Percentiles rank a stretch among this genome's conserved stretches.
phyloP scores from a whole-genome alignment of 495 filamentous ascomycete genomes.

The Neurospora discreta region DNA sequence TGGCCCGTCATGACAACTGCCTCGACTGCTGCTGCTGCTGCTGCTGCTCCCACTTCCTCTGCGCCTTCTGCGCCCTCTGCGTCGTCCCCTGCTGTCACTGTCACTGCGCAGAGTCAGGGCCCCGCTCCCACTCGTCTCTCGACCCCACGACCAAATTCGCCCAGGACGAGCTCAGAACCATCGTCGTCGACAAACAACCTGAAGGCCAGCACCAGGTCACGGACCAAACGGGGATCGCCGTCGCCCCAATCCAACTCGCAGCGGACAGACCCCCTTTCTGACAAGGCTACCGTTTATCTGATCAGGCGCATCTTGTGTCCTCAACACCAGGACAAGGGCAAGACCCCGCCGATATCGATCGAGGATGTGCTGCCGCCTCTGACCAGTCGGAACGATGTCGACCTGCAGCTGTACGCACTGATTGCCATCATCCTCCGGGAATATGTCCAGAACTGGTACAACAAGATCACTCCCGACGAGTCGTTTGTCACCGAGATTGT shows the following conservation, averaged over 20 bases:
- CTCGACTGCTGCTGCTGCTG: not conserved
- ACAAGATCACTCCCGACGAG: constrained; percentile 81
- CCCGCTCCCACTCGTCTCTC: constrained; percentile 14
- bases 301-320: constrained; percentile 42
- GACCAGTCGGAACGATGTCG: constrained; percentile 85
- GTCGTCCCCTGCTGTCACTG: constrained; percentile 4
- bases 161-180: not conserved
- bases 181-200: not conserved
- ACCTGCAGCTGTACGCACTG: constrained; percentile 84
- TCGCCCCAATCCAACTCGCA: constrained; percentile 17
- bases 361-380: constrained; percentile 80
- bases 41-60: not conserved
- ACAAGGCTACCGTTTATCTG: constrained; percentile 39
- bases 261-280: constrained; percentile 33
- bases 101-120: constrained; percentile 8
- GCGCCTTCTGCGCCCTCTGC: not conserved
- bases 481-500: constrained; percentile 77
- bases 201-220: not conserved
- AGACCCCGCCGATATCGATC: constrained; percentile 34
- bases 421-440: constrained; percentile 81
- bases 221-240: constrained; percentile 12
- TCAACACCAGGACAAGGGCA: constrained; percentile 36
- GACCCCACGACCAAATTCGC: constrained; percentile 18
- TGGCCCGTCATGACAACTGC: not conserved
- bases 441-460: constrained; percentile 87